phyloP scores from a whole-genome alignment of 768 basidiomycete genomes.

The Pleurotus pulmonarius region DNA sequence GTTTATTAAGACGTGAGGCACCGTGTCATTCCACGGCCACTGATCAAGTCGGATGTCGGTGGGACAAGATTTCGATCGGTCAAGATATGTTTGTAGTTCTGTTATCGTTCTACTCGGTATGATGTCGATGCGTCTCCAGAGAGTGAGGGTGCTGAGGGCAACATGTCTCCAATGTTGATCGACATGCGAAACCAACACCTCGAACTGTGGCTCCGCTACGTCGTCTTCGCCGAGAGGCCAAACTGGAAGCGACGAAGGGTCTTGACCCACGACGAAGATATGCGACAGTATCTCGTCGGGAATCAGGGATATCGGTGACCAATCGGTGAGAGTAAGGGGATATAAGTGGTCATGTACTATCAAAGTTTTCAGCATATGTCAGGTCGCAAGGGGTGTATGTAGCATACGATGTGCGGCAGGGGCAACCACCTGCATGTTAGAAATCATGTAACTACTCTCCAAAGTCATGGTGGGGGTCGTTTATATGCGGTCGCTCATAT shows the following conservation, averaged over 20 bases:
- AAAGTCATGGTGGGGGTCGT: not conserved
- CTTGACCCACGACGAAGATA: not conserved
- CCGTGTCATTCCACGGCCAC: not conserved
- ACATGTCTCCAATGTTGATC: conserved; percentile 33
- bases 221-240: not conserved
- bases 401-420: not conserved
- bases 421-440: not conserved
- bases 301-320: no score
- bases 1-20: conserved; percentile 15
- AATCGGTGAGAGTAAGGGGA: no score
- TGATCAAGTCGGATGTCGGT: conserved; percentile 31
- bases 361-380: no score
- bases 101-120: conserved; percentile 14
- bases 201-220: conserved; percentile 22
- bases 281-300: not conserved
- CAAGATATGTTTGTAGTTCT: conserved; percentile 25
- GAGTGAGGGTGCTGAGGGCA: conserved; percentile 29
- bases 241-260: not conserved
- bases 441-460: not conserved
- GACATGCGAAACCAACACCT: conserved; percentile 35
- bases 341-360: no score
- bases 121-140: conserved; percentile 38
- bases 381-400: not conserved
- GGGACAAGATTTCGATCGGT: conserved; percentile 26
- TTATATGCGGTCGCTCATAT: no score